phyloP scores from a whole-genome alignment of 2,329 filamentous ascomycete genomes.

The Escovopsis sp. region DNA sequence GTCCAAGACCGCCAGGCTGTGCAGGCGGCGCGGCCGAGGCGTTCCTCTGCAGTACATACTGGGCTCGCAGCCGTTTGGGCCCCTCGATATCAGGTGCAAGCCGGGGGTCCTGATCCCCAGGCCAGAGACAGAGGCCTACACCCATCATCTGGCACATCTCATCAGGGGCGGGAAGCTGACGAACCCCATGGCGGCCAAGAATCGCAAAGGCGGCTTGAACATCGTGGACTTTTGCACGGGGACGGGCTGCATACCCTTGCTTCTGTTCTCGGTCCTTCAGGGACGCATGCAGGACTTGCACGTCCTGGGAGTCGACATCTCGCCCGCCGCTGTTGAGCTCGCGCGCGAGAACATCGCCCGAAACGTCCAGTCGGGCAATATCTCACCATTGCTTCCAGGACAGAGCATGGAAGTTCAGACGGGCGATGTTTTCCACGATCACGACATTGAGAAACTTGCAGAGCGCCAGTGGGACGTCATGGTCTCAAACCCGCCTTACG shows the following conservation, averaged over 20 bases:
- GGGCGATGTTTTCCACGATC: constrained; percentile 34
- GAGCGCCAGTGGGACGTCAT: constrained; percentile 44
- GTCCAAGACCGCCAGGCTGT: constrained; percentile 24
- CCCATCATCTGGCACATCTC: constrained; percentile 35
- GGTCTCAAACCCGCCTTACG: constrained; percentile 83
- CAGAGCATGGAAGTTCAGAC: constrained; percentile 28
- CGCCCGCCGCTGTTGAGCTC: constrained; percentile 46
- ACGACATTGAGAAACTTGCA: constrained; percentile 17
- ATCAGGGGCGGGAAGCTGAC: constrained; percentile 17
- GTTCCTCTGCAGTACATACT: constrained; percentile 82
- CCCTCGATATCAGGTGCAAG: constrained; percentile 61
- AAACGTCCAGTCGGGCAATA: constrained; percentile 24
- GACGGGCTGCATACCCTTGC: constrained; percentile 75
- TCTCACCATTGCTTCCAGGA: constrained; percentile 7
- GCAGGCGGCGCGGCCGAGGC: constrained; percentile 38
- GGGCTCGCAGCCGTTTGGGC: constrained; percentile 76
- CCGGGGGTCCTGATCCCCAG: constrained; percentile 77
- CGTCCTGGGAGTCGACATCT: constrained; percentile 63
- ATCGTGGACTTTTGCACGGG: constrained; percentile 84
- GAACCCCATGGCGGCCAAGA: constrained; percentile 2
- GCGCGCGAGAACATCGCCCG: constrained; percentile 47
- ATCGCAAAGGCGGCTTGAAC: constrained; percentile 25
- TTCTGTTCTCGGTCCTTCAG: constrained; percentile 50
- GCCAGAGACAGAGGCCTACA: constrained; percentile 59
- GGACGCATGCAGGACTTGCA: constrained; percentile 25